These are phyloP conservation scores for Lentithecium fluviatile DNA, from an alignment of 495 filamentous ascomycete genomes.

Conservation along the genomic window DNA sequence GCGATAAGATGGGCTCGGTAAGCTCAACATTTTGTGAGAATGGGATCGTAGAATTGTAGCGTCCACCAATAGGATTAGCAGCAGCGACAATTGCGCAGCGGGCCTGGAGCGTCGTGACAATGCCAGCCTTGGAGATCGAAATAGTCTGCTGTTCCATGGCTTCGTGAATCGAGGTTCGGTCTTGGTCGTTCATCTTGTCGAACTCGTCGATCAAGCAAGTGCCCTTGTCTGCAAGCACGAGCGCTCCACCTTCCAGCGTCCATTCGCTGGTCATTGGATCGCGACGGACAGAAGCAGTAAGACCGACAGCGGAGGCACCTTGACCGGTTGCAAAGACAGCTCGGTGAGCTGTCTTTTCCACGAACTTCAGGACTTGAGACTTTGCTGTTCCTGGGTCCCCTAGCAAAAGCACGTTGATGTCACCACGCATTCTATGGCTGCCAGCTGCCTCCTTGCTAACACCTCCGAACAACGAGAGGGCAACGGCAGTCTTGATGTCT, in stretches of 20 bases:
- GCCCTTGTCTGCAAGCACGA: slow-evolving; percentile 93
- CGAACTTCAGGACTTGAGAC: slow-evolving; percentile 96
- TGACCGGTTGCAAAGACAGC: slow-evolving; percentile 98
- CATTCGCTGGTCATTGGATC: slow-evolving; percentile 96
- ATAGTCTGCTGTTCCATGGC: slow-evolving; percentile 99
- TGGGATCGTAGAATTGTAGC: slow-evolving; percentile 94
- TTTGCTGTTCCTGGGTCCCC: slow-evolving; percentile 99
- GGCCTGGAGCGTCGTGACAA: slow-evolving; percentile 97
- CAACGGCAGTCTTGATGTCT: slow-evolving; percentile 97
- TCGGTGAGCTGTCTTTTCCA: slow-evolving; percentile 95
- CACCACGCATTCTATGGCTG: slow-evolving; percentile 86
- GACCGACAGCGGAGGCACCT: slow-evolving; percentile 94
- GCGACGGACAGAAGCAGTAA: slow-evolving; percentile 92
- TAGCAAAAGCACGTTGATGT: slow-evolving; percentile 96
- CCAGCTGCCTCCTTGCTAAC: slow-evolving; percentile 88
- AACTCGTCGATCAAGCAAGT: slow-evolving; percentile 99
- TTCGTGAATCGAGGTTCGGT: slow-evolving; percentile 97
- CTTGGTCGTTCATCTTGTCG: slow-evolving; percentile 99
- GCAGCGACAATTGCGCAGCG: slow-evolving; percentile 96
- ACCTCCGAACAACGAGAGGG: slow-evolving; percentile 91
- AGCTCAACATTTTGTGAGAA: slow-evolving; percentile 95
- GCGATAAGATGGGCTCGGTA: slow-evolving; percentile 95
- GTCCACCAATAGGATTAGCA: slow-evolving; percentile 92
- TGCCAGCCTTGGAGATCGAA: slow-evolving; percentile 98
- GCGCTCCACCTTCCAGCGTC: slow-evolving; percentile 95